A percentile compares a stretch with the other conserved stretches of the same genome.
Evolutionary conservation across 148 eudicot species (phyloP).

Genomic region (Gaultheria prostrata): DNA sequence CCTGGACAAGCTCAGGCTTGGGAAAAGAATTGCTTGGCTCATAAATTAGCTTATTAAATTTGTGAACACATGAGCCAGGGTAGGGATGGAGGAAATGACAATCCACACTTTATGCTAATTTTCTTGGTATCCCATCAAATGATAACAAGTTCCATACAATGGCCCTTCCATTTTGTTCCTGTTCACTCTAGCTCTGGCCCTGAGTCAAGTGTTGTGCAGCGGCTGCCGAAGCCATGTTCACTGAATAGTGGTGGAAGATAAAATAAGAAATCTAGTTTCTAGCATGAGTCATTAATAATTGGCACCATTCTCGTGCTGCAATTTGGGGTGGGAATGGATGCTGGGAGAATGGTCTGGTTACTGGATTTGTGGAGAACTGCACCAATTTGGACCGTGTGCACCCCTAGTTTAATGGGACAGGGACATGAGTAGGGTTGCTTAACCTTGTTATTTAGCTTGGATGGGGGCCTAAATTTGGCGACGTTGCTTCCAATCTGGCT

Average conservation of each 20-base stretch:
- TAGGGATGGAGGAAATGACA: not conserved
- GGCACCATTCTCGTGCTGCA: not conserved
- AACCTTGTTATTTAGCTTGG: not conserved
- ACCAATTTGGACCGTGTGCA: too few relatives aligned
- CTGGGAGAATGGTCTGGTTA: too few relatives aligned
- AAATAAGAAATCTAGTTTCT: not conserved
- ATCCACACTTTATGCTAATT: not conserved
- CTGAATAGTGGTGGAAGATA: not conserved
- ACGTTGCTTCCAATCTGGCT: not conserved
- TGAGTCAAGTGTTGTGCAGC: not conserved
- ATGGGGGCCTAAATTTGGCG: not conserved
- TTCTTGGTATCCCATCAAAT: not conserved
- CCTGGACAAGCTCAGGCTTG: not conserved
- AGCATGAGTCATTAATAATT: not conserved
- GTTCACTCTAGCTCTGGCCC: not conserved
- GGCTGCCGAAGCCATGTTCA: not conserved
- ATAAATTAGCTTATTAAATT: not conserved
- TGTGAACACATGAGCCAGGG: not conserved
- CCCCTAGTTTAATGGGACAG: too few relatives aligned
- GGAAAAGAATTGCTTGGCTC: not conserved
- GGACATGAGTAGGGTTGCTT: not conserved
- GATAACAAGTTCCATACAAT: not conserved
- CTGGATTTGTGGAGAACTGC: too few relatives aligned
- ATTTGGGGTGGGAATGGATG: not conserved
- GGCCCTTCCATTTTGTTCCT: not conserved